These are phyloP conservation scores for Phialocephala sp. DNA, from an alignment of 2,329 filamentous ascomycete species.

Conservation along the genomic window DNA sequence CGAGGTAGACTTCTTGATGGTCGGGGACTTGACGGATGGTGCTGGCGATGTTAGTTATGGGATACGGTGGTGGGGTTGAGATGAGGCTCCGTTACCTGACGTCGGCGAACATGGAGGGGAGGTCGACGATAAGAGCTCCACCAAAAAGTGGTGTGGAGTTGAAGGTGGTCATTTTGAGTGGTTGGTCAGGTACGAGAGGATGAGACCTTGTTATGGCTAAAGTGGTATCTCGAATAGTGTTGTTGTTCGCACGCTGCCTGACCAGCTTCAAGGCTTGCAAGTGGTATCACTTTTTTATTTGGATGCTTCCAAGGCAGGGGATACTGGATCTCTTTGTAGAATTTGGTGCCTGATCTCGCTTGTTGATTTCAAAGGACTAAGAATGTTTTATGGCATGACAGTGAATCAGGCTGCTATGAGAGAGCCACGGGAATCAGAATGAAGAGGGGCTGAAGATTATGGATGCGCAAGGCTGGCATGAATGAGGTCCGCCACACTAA, in stretches of 20 bases:
- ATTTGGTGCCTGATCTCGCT: slow-evolving; percentile 8
- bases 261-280: background rate
- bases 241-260: background rate
- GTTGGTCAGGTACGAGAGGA: background rate
- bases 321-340: background rate
- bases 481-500: slow-evolving; percentile 1
- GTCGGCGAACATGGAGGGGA: slow-evolving; percentile 73
- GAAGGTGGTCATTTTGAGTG: slow-evolving; percentile 57
- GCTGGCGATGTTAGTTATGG: slow-evolving; percentile 50
- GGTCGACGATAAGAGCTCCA: slow-evolving; percentile 71
- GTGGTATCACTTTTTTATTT: background rate
- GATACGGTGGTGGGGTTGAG: slow-evolving; percentile 18
- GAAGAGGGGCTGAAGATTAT: background rate
- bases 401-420: background rate
- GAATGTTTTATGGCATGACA: too few species aligned
- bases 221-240: background rate
- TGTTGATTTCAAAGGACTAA: background rate
- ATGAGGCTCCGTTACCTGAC: slow-evolving; percentile 61
- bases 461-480: slow-evolving; percentile 4
- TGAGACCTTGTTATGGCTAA: background rate
- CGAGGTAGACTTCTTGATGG: slow-evolving; percentile 92
- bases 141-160: slow-evolving; percentile 69
- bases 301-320: slow-evolving; percentile 2
- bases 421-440: background rate
- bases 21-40: slow-evolving; percentile 78